Evolutionary conservation across 768 basidiomycete species (phyloP).

Genomic region (Xerocomellus dryophilus): DNA sequence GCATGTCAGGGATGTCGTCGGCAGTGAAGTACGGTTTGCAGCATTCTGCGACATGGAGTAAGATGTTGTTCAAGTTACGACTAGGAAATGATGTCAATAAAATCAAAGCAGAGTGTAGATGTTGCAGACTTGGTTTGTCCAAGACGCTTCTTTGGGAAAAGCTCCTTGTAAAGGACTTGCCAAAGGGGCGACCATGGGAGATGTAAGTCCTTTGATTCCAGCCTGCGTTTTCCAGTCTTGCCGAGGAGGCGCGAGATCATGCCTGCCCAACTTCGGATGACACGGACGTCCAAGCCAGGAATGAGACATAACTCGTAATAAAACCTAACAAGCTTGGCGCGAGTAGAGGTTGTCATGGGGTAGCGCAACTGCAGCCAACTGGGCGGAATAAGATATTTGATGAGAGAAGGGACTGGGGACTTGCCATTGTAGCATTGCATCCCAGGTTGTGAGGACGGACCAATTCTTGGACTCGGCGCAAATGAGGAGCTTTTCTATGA

Average conservation of each 20-base stretch:
- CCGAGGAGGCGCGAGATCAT: slow-evolving; percentile 71
- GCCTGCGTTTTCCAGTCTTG: slow-evolving; percentile 66
- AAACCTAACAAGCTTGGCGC: slow-evolving; percentile 66
- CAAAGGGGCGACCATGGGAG: slow-evolving; percentile 79
- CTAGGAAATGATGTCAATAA: slow-evolving; percentile 28
- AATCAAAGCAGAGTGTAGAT: neutral
- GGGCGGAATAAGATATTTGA: slow-evolving; percentile 5
- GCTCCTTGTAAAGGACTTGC: slow-evolving; percentile 66
- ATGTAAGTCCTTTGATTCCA: slow-evolving; percentile 63
- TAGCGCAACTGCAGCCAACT: slow-evolving; percentile 85
- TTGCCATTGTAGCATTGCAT: slow-evolving; percentile 76
- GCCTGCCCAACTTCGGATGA: slow-evolving; percentile 73
- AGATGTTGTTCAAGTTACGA: slow-evolving; percentile 66
- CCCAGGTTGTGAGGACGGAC: slow-evolving; percentile 72
- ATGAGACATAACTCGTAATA: slow-evolving; percentile 79
- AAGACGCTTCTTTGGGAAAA: slow-evolving; percentile 67
- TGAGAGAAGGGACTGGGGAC: slow-evolving; percentile 14
- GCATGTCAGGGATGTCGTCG: slow-evolving; percentile 65
- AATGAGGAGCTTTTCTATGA: slow-evolving; percentile 64
- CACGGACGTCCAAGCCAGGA: slow-evolving; percentile 71
- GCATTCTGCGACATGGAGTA: slow-evolving; percentile 70
- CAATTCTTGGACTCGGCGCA: slow-evolving; percentile 77
- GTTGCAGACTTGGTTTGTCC: slow-evolving; percentile 55
- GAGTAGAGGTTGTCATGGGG: slow-evolving; percentile 64
- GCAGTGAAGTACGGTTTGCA: slow-evolving; percentile 69